phyloP scores from a whole-genome alignment of 1,284 basidiomycete genomes.

The Ustilago curta region DNA sequence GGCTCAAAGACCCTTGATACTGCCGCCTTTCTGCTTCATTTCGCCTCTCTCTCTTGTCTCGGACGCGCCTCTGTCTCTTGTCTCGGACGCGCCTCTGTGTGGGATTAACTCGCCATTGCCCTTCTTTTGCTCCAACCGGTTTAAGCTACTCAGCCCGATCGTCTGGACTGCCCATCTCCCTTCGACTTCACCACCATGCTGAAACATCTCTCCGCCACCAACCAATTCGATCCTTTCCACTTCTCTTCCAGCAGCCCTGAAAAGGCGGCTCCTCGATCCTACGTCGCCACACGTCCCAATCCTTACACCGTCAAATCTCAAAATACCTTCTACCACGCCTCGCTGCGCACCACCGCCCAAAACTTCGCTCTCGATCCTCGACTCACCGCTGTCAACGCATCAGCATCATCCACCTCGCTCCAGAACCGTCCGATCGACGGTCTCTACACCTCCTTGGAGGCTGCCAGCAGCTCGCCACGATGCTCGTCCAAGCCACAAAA shows the following conservation, averaged over 20 bases:
- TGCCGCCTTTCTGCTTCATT: conserved; percentile 25
- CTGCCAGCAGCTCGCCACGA: conserved; percentile 20
- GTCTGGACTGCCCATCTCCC: background rate
- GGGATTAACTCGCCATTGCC: background rate
- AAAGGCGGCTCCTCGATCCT: conserved; percentile 2
- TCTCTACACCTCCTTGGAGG: conserved; percentile 33
- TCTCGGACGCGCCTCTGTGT: conserved; percentile 5
- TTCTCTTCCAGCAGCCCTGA: conserved; percentile 43
- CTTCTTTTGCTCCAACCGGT: background rate
- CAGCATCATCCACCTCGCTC: background rate
- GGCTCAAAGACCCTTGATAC: background rate
- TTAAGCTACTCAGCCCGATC: background rate
- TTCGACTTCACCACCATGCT: conserved; percentile 15
- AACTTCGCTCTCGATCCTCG: conserved; percentile 7
- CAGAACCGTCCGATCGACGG: conserved; percentile 3
- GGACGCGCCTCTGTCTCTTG: too few species aligned
- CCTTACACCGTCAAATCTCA: conserved; percentile 39
- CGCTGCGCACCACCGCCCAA: conserved; percentile 25
- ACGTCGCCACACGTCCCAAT: conserved; percentile 44
- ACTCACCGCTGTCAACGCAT: background rate
- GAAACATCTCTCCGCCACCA: conserved; percentile 13
- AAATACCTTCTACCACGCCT: conserved; percentile 22
- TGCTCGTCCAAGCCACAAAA: conserved; percentile 31
- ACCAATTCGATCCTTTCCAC: conserved; percentile 34
- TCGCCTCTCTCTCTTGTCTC: too few species aligned